Conservation (phyloP, 805 yeast genomes). For the Brettanomyces custersianus region DNA sequence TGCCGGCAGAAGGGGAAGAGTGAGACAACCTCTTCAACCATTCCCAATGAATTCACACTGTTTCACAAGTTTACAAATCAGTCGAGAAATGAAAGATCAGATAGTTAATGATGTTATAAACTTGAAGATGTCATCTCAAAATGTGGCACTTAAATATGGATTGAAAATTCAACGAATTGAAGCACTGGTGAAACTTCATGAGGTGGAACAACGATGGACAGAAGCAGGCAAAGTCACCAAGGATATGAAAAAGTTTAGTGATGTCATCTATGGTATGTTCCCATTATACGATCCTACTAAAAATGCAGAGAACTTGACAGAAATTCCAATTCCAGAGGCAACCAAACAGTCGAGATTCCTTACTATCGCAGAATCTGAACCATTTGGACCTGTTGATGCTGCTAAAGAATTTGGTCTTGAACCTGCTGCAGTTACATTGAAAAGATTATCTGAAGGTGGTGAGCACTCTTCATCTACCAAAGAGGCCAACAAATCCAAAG, state of each 20-base stretch:
- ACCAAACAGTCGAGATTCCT: constrained; percentile 75
- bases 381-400: constrained; percentile 94
- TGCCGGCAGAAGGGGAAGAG: constrained; percentile 5
- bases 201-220: constrained; percentile 56
- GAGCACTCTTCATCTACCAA: constrained; percentile 32
- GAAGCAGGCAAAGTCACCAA: constrained; percentile 41
- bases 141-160: constrained; percentile 70
- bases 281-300: constrained; percentile 51
- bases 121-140: constrained; percentile 52
- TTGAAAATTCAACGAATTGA: constrained; percentile 80
- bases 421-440: constrained; percentile 78
- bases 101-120: constrained; percentile 44
- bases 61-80: constrained; percentile 53
- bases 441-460: constrained; percentile 54
- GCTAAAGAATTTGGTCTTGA: constrained; percentile 74
- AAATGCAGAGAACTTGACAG: constrained; percentile 73
- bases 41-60: constrained; percentile 72
- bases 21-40: constrained; percentile 46
- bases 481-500: constrained; percentile 6
- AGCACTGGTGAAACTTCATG: constrained; percentile 66
- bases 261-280: constrained; percentile 68
- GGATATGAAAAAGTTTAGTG: constrained; percentile 52
- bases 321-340: constrained; percentile 83
- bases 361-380: constrained; percentile 89
- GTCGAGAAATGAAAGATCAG: constrained; percentile 47